Conservation (phyloP, 495 filamentous ascomycete genomes). For the Xylaria castorea region DNA sequence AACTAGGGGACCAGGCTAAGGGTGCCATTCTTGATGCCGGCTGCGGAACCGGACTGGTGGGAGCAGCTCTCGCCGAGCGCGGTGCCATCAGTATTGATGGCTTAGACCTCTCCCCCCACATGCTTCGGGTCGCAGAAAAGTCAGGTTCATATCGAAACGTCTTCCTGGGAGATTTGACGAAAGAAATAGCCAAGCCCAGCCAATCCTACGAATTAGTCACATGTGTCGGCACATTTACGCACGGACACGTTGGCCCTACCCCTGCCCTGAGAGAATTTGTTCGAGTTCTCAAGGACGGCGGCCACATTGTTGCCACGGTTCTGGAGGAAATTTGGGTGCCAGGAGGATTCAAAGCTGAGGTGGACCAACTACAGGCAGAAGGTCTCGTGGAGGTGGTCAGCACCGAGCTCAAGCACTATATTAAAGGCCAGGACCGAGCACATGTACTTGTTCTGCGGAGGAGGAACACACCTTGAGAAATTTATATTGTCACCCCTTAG, state of each 20-base stretch:
- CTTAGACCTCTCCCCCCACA: slow-evolving; percentile 50
- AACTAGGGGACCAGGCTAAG: slow-evolving; percentile 24
- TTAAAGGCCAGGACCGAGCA: slow-evolving; percentile 42
- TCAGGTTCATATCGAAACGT: slow-evolving; percentile 53
- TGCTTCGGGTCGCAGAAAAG: slow-evolving; percentile 51
- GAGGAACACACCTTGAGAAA: slow-evolving; percentile 18
- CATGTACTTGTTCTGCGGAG: slow-evolving; percentile 46
- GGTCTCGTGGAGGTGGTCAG: slow-evolving; percentile 40
- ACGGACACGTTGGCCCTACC: slow-evolving; percentile 54
- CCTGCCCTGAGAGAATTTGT: slow-evolving; percentile 52
- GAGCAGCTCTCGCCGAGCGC: slow-evolving; percentile 45
- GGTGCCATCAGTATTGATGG: slow-evolving; percentile 49
- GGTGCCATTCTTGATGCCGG: slow-evolving; percentile 54
- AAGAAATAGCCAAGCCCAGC: slow-evolving; percentile 40
- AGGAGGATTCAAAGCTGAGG: slow-evolving; percentile 49
- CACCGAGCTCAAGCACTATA: slow-evolving; percentile 48
- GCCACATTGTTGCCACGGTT: slow-evolving; percentile 54
- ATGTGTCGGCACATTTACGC: slow-evolving; percentile 56
- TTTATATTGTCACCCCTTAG: neutral
- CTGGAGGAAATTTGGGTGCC: slow-evolving; percentile 50
- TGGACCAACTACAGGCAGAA: slow-evolving; percentile 42
- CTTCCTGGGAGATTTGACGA: slow-evolving; percentile 46
- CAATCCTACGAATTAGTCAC: slow-evolving; percentile 52
- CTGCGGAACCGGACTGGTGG: slow-evolving; percentile 56
- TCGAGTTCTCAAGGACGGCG: slow-evolving; percentile 45